Percentiles rank a stretch among this genome's conserved stretches.
Conservation (phyloP, 2,329 filamentous ascomycete species). For the Saccharata proteae region DNA sequence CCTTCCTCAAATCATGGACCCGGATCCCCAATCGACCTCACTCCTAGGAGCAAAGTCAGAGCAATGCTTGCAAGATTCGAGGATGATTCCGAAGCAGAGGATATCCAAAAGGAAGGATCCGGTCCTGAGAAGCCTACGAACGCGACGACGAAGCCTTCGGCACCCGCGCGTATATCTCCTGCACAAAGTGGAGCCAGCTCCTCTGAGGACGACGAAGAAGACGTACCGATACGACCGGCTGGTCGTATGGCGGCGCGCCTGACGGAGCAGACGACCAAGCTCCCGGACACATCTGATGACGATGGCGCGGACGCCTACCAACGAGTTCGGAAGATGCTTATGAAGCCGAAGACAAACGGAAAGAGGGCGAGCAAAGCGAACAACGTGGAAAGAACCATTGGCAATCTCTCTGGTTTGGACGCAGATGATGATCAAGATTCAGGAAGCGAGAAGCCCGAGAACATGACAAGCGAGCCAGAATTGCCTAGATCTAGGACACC, state of each 20-base stretch:
- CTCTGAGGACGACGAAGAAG: constrained; percentile 17
- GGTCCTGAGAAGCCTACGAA: background rate
- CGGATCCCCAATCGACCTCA: constrained; percentile 8
- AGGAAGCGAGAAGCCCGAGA: background rate
- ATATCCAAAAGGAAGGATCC: background rate
- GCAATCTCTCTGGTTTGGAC: background rate
- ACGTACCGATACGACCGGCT: constrained; percentile 32
- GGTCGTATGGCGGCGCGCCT: constrained; percentile 55
- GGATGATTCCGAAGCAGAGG: constrained; percentile 7
- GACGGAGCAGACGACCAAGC: constrained; percentile 19
- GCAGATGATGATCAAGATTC: too few species aligned
- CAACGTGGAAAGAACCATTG: constrained; percentile 2
- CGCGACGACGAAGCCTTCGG: constrained; percentile 1
- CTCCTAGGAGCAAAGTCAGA: constrained; percentile 7
- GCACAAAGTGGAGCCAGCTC: background rate
- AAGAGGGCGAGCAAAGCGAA: constrained; percentile 10
- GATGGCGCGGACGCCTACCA: constrained; percentile 27
- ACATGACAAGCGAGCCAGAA: background rate
- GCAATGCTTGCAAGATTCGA: constrained; percentile 8
- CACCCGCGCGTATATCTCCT: background rate
- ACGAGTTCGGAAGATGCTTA: constrained; percentile 33
- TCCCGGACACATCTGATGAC: constrained; percentile 16
- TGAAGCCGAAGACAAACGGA: constrained; percentile 17
- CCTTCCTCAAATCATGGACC: constrained; percentile 5
- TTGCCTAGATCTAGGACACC: constrained; percentile 1